Conservation (phyloP, 2,329 filamentous ascomycete species). For the Nemania sp. region DNA sequence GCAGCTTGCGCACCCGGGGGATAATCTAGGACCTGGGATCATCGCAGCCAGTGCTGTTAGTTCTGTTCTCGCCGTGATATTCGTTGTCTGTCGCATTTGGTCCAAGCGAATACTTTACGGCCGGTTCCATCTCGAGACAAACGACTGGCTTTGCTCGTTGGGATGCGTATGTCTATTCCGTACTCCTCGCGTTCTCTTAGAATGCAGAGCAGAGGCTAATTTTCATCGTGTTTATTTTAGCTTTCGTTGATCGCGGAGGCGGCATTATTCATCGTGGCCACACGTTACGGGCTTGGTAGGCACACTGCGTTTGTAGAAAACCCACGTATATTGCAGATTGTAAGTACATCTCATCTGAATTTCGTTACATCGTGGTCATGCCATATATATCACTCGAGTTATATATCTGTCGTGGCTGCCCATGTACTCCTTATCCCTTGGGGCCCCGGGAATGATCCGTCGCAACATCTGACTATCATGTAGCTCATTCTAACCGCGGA, state of each 20-base stretch:
- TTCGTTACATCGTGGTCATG: neutral
- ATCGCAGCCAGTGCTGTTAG: neutral
- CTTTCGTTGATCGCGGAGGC: no score
- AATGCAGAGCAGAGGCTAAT: neutral
- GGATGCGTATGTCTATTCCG: neutral
- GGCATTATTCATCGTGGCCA: neutral
- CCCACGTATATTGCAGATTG: slow-evolving; percentile 2
- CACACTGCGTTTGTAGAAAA: slow-evolving; percentile 5
- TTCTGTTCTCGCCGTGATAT: neutral
- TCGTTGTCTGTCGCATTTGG: neutral
- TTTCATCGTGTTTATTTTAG: neutral
- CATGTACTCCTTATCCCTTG: neutral
- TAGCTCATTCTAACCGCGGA: neutral
- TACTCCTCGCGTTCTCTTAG: no score
- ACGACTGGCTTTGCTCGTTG: neutral
- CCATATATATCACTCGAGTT: no score
- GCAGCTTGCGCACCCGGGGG: neutral
- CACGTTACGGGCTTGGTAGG: neutral
- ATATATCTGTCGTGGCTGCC: neutral
- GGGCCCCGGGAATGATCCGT: neutral
- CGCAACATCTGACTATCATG: neutral
- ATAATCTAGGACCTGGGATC: neutral
- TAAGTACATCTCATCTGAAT: slow-evolving; percentile 1
- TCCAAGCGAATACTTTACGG: neutral
- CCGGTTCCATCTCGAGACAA: neutral